These are phyloP conservation scores for Colletotrichum caudatum DNA, from an alignment of 2,329 filamentous ascomycete species.

Conservation along the genomic window DNA sequence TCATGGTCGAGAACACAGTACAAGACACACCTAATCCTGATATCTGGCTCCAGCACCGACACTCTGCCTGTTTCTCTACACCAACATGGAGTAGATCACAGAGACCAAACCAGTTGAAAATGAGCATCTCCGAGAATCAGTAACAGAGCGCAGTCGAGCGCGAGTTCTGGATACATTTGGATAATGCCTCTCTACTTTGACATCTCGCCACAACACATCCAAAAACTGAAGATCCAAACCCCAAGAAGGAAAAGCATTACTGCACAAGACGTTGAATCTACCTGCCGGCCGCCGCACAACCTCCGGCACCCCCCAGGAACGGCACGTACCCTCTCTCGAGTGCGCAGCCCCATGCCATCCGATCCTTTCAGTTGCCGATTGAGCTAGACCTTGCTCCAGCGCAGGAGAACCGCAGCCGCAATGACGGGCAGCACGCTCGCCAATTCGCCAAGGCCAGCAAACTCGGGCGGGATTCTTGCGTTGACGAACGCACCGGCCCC, in stretches of 20 bases:
- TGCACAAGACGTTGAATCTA: slow-evolving; percentile 30
- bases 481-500: slow-evolving; percentile 73
- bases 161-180: too few relatives aligned
- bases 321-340: slow-evolving; percentile 20
- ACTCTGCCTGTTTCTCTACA: too few relatives aligned
- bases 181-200: too few relatives aligned
- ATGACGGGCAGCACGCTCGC: slow-evolving; percentile 81
- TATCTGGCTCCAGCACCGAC: too few relatives aligned
- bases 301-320: slow-evolving; percentile 2
- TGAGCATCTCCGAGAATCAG: too few relatives aligned
- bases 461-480: slow-evolving; percentile 66
- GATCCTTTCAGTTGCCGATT: not conserved
- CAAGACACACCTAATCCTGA: too few relatives aligned
- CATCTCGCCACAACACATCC: too few relatives aligned
- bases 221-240: too few relatives aligned
- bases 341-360: not conserved
- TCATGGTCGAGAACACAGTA: too few relatives aligned
- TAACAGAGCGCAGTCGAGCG: too few relatives aligned
- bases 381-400: slow-evolving; percentile 52
- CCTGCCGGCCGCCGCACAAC: slow-evolving; percentile 24
- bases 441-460: slow-evolving; percentile 77
- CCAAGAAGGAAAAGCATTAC: not conserved
- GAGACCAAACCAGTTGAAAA: too few relatives aligned
- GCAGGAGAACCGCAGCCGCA: slow-evolving; percentile 63
- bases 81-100: too few relatives aligned